Evolutionary conservation across 306 rosid genomes (phyloP).

Genomic region (Cajanus cajan): DNA sequence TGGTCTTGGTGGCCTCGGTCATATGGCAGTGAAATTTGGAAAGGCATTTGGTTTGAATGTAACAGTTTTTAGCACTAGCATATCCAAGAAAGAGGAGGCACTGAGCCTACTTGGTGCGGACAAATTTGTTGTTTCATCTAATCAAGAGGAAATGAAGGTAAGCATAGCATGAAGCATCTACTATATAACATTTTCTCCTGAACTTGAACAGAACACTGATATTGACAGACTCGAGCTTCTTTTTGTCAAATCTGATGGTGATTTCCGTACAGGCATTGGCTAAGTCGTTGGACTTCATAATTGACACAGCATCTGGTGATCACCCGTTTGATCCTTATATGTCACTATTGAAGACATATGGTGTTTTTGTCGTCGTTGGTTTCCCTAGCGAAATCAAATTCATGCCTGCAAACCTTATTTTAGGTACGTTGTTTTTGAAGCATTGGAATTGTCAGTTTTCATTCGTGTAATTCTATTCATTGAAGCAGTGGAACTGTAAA

Average conservation of each 20-base stretch:
- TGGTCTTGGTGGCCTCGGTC: conserved; percentile 96
- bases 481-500: background rate
- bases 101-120: conserved; percentile 69
- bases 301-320: conserved; percentile 89
- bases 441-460: conserved; percentile 10
- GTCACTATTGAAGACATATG: conserved; percentile 63
- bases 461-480: background rate
- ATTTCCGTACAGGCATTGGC: conserved; percentile 52
- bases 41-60: conserved; percentile 78
- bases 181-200: background rate
- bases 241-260: conserved; percentile 10
- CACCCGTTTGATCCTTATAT: conserved; percentile 83
- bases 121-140: conserved; percentile 72
- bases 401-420: conserved; percentile 60
- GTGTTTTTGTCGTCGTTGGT: conserved; percentile 68
- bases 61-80: conserved; percentile 76
- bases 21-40: conserved; percentile 87
- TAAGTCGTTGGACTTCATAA: conserved; percentile 65
- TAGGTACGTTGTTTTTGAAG: conserved; percentile 47
- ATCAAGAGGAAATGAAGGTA: conserved; percentile 71
- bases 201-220: background rate
- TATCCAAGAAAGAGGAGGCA: conserved; percentile 85
- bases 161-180: conserved; percentile 4
- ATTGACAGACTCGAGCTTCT: background rate
- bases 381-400: conserved; percentile 78